These are phyloP conservation scores for Pythium phragmitis DNA, from an alignment of 352 stramenopile genomes.

Conservation along the genomic window DNA sequence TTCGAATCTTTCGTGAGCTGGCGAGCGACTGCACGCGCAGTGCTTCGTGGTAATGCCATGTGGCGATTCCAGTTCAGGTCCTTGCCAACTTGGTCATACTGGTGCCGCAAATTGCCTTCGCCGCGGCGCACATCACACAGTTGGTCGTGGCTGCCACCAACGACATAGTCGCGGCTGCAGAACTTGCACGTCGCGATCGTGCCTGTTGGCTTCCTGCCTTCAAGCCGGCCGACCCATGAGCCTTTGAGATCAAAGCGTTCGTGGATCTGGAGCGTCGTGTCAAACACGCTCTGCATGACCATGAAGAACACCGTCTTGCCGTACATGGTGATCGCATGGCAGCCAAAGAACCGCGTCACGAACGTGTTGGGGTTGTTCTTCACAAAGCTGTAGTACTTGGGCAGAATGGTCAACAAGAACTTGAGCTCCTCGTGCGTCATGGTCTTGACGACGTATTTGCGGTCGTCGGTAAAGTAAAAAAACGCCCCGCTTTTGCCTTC, in stretches of 20 bases:
- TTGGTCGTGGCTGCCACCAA: slow-evolving; percentile 71
- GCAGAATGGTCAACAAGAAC: slow-evolving; percentile 71
- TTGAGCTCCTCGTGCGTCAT: slow-evolving; percentile 73
- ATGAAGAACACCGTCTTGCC: slow-evolving; percentile 85
- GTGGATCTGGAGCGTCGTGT: slow-evolving; percentile 76
- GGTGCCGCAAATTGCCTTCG: slow-evolving; percentile 66
- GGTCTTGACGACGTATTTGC: slow-evolving; percentile 85
- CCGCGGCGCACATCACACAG: slow-evolving; percentile 56
- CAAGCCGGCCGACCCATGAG: slow-evolving; percentile 77
- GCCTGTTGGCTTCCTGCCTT: slow-evolving; percentile 68
- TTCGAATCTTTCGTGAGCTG: slow-evolving; percentile 87
- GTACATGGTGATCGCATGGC: slow-evolving; percentile 82
- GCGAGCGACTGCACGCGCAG: slow-evolving; percentile 50
- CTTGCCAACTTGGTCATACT: slow-evolving; percentile 82
- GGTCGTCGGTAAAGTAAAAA: slow-evolving; percentile 84
- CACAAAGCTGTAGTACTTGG: slow-evolving; percentile 69
- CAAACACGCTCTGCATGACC: slow-evolving; percentile 84
- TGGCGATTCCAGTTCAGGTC: slow-evolving; percentile 85
- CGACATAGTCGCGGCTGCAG: slow-evolving; percentile 60
- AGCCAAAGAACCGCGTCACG: slow-evolving; percentile 80
- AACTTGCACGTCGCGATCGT: slow-evolving; percentile 76
- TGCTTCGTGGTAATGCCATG: slow-evolving; percentile 60
- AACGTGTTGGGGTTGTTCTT: slow-evolving; percentile 71
- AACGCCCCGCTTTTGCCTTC: slow-evolving; percentile 83
- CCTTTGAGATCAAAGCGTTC: slow-evolving; percentile 84